Conservation (phyloP, 805 yeast species). For the Starmera amethionina region DNA sequence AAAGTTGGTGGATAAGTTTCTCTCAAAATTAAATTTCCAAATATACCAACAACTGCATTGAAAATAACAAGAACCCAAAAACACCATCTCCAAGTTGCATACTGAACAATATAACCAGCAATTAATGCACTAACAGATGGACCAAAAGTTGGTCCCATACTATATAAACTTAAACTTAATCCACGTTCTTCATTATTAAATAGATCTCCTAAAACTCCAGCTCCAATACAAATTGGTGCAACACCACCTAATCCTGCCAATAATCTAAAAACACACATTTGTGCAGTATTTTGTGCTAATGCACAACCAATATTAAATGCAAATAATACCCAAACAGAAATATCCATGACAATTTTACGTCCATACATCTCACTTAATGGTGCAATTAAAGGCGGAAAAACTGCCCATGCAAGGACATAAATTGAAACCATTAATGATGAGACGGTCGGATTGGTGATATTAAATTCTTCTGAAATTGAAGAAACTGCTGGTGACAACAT, state of each 20-base stretch:
- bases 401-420: slow-evolving; percentile 55
- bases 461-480: slow-evolving; percentile 34
- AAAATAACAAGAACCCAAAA: slow-evolving; percentile 48
- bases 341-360: slow-evolving; percentile 39
- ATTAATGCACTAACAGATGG: slow-evolving; percentile 52
- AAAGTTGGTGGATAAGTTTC: slow-evolving; percentile 55
- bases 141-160: slow-evolving; percentile 42
- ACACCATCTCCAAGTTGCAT: slow-evolving; percentile 52
- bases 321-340: slow-evolving; percentile 38
- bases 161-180: slow-evolving; percentile 44
- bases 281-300: slow-evolving; percentile 40
- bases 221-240: slow-evolving; percentile 60
- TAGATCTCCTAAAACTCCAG: slow-evolving; percentile 58
- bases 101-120: slow-evolving; percentile 45
- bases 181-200: slow-evolving; percentile 42
- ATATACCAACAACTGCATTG: slow-evolving; percentile 36
- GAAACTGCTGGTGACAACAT: slow-evolving; percentile 52
- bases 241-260: slow-evolving; percentile 61
- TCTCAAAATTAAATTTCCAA: slow-evolving; percentile 33
- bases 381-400: slow-evolving; percentile 51
- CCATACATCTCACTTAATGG: slow-evolving; percentile 57
- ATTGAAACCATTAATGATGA: slow-evolving; percentile 44
- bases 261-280: slow-evolving; percentile 48
- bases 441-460: slow-evolving; percentile 29
- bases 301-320: slow-evolving; percentile 52